phyloP scores from a whole-genome alignment of 805 yeast species.

The Komagataella phaffii region DNA sequence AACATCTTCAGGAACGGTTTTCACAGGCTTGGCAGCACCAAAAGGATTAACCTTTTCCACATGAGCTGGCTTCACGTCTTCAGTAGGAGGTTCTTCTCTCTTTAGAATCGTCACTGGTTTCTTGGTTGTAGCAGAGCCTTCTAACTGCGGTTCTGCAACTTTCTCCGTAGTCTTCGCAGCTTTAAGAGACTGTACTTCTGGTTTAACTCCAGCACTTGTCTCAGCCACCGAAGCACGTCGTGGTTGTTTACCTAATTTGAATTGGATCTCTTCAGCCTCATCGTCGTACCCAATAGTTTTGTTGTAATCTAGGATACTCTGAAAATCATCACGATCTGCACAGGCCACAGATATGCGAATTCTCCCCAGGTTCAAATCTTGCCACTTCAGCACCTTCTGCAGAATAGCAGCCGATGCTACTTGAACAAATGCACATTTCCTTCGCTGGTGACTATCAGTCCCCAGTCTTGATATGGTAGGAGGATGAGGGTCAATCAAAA shows the following conservation, averaged over 20 bases:
- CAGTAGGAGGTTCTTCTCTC: neutral
- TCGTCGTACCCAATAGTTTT: conserved; percentile 14
- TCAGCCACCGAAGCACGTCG: neutral
- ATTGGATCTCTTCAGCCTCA: conserved; percentile 3
- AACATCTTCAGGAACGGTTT: conserved; percentile 4
- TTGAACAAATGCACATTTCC: conserved; percentile 54
- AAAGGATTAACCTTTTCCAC: conserved; percentile 51
- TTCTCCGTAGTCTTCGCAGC: neutral
- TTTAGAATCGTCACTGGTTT: neutral
- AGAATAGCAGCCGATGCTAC: conserved; percentile 35
- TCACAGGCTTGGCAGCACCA: conserved; percentile 68
- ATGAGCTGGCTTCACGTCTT: conserved; percentile 3
- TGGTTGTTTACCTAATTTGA: neutral
- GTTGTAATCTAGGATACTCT: conserved; percentile 17
- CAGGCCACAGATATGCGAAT: conserved; percentile 18
- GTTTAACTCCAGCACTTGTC: neutral
- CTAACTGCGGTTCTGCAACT: neutral
- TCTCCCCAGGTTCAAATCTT: conserved; percentile 31
- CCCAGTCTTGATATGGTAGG: conserved; percentile 19
- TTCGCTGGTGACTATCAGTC: conserved; percentile 23
- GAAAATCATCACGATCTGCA: conserved; percentile 25
- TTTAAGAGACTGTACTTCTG: neutral
- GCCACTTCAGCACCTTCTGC: conserved; percentile 49
- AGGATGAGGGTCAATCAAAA: conserved; percentile 25
- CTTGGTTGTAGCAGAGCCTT: neutral